These are phyloP conservation scores for Aquilaria agallochum DNA, from an alignment of 441 rosid genomes.

Conservation along the genomic window DNA sequence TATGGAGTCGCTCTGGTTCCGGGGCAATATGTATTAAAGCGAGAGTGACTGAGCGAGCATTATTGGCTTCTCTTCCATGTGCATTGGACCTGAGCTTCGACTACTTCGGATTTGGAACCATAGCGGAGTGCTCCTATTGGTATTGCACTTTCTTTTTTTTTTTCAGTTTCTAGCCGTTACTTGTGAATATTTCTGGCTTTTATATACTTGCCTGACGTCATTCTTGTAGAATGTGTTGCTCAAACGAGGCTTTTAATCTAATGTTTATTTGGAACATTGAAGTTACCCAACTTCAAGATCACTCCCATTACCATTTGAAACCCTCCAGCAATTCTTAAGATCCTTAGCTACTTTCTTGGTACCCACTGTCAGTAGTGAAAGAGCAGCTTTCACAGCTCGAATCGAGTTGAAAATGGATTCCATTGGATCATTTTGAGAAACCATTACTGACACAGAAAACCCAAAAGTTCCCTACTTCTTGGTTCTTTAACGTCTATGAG, in stretches of 20 bases:
- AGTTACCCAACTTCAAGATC: conserved; percentile 13
- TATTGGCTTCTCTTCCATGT: conserved; percentile 20
- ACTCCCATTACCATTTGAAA: conserved; percentile 29
- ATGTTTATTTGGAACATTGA: no score
- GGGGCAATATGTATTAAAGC: conserved; percentile 68
- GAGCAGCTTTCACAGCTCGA: conserved; percentile 62
- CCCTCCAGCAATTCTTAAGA: conserved; percentile 64
- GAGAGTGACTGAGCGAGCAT: conserved; percentile 40
- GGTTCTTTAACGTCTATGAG: neutral
- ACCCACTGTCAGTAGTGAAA: conserved; percentile 71
- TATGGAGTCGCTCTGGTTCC: conserved; percentile 34
- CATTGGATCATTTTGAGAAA: conserved; percentile 65
- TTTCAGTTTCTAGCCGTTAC: neutral
- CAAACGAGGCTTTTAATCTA: no score
- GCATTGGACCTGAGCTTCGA: conserved; percentile 18
- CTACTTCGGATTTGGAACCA: neutral
- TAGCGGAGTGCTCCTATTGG: conserved; percentile 26
- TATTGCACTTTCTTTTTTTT: conserved; percentile 6
- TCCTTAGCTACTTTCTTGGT: conserved; percentile 71
- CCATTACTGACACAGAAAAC: conserved; percentile 39
- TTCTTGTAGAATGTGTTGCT: no score
- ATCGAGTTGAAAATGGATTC: conserved; percentile 66
- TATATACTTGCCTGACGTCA: no score
- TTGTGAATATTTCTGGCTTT: neutral
- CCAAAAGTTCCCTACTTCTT: conserved; percentile 1